Percentiles rank a stretch among this genome's conserved stretches.
Evolutionary conservation across 768 basidiomycete genomes (phyloP).

Genomic region (Phaeotremella fagi): DNA sequence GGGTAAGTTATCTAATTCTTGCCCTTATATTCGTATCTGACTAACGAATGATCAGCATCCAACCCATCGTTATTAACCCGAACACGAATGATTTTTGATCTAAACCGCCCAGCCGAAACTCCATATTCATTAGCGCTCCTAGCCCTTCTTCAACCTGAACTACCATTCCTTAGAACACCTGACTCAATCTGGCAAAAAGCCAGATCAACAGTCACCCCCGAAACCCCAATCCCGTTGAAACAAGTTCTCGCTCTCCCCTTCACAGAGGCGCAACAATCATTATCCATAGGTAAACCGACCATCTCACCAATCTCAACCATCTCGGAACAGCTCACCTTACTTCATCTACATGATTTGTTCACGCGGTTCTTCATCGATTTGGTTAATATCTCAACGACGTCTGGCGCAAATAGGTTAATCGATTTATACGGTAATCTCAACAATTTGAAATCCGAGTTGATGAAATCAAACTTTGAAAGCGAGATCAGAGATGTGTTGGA

Average conservation of each 20-base stretch:
- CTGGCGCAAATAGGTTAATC: constrained; percentile 14
- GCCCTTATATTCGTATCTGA: neutral
- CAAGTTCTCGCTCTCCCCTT: constrained; percentile 32
- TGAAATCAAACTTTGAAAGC: constrained; percentile 28
- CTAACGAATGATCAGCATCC: constrained; percentile 15
- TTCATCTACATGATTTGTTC: constrained; percentile 40
- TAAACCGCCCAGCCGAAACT: constrained; percentile 18
- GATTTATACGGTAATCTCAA: constrained; percentile 25
- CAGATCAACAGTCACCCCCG: constrained; percentile 5
- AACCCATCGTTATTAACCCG: constrained; percentile 6
- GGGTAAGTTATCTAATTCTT: constrained; percentile 22
- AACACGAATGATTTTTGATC: constrained; percentile 24
- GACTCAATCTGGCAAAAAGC: constrained; percentile 34
- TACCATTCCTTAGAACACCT: constrained; percentile 19
- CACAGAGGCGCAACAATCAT: constrained; percentile 21
- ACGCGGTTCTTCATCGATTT: constrained; percentile 40
- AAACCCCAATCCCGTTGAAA: constrained; percentile 16
- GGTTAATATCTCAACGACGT: constrained; percentile 28
- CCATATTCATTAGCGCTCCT: constrained; percentile 31
- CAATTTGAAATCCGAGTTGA: constrained; percentile 15
- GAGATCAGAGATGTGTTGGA: constrained; percentile 34
- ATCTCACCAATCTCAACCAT: constrained; percentile 35
- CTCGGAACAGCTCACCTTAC: constrained; percentile 41
- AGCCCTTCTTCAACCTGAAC: constrained; percentile 27
- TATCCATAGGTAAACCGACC: constrained; percentile 19